Evolutionary conservation across 1,284 basidiomycete species (phyloP).

Genomic region (Xerocomus nothofagi): DNA sequence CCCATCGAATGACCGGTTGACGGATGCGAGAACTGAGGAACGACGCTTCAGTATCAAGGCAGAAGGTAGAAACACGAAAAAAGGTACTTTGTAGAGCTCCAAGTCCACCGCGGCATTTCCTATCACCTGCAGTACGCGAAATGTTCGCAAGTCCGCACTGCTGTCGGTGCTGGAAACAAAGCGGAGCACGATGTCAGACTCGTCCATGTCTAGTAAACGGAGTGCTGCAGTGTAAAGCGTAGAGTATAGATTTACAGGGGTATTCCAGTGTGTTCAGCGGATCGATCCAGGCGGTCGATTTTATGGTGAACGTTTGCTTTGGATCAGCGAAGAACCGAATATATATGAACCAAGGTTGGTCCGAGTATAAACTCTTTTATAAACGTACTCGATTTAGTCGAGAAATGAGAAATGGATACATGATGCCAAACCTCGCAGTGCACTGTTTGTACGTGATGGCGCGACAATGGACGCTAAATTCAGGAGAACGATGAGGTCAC

Average conservation of each 20-base stretch:
- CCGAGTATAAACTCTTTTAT: conserved; percentile 26
- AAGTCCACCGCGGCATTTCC: conserved; percentile 33
- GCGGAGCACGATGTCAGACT: conserved; percentile 41
- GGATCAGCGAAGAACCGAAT: conserved; percentile 7
- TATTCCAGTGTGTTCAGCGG: background rate
- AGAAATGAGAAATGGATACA: conserved; percentile 22
- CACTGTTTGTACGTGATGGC: conserved; percentile 32
- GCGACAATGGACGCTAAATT: conserved; percentile 25
- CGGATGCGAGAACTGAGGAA: conserved; percentile 51
- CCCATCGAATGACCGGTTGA: conserved; percentile 44
- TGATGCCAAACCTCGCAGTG: conserved; percentile 8
- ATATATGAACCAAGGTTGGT: conserved; percentile 27
- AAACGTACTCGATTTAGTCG: conserved; percentile 17
- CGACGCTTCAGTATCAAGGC: background rate
- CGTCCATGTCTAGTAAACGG: conserved; percentile 19
- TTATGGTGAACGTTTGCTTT: conserved; percentile 8
- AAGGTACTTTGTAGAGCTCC: conserved; percentile 49
- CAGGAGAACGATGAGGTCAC: conserved; percentile 31
- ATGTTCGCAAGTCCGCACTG: conserved; percentile 45
- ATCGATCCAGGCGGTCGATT: background rate
- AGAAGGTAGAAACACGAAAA: background rate
- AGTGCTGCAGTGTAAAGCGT: background rate
- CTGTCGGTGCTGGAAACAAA: conserved; percentile 40
- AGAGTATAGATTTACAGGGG: background rate
- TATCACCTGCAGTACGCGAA: conserved; percentile 42